Conservation (phyloP, 2,329 filamentous ascomycete species). For the Exophiala bonariae region DNA sequence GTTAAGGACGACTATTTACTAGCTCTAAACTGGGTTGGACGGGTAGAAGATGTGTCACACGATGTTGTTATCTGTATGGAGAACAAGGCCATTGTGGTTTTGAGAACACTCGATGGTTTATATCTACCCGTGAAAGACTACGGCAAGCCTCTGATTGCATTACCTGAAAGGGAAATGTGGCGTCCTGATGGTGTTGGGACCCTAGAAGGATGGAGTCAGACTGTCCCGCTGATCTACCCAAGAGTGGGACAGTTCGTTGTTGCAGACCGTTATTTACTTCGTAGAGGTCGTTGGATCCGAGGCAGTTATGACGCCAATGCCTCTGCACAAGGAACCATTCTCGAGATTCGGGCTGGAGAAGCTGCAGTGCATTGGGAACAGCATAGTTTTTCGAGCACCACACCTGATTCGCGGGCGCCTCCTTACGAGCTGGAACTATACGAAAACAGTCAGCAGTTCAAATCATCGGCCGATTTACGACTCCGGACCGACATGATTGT, state of each 20-base stretch:
- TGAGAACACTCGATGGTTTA: constrained; percentile 48
- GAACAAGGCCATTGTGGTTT: constrained; percentile 56
- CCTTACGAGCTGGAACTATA: constrained; percentile 20
- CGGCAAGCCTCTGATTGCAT: constrained; percentile 26
- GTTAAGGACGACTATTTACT: constrained; percentile 54
- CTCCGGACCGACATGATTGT: constrained; percentile 12
- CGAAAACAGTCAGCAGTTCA: constrained; percentile 26
- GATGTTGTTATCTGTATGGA: constrained; percentile 52
- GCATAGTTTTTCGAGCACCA: not conserved
- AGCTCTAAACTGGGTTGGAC: constrained; percentile 57
- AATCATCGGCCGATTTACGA: constrained; percentile 24
- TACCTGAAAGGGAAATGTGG: constrained; percentile 20
- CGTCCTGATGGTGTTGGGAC: constrained; percentile 15
- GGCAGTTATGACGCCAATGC: constrained; percentile 52
- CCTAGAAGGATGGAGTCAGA: constrained; percentile 17
- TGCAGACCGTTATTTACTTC: constrained; percentile 53
- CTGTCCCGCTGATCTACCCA: constrained; percentile 18
- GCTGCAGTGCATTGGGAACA: constrained; percentile 52
- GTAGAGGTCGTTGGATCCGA: constrained; percentile 53
- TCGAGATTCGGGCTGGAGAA: constrained; percentile 48
- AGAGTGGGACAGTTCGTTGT: constrained; percentile 46
- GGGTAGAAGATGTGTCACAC: constrained; percentile 50
- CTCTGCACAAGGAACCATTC: constrained; percentile 51
- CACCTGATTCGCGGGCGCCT: not conserved
- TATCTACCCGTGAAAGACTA: constrained; percentile 35